phyloP scores from a whole-genome alignment of 108 stramenopile species.

The Fragilaria crotonensis region DNA sequence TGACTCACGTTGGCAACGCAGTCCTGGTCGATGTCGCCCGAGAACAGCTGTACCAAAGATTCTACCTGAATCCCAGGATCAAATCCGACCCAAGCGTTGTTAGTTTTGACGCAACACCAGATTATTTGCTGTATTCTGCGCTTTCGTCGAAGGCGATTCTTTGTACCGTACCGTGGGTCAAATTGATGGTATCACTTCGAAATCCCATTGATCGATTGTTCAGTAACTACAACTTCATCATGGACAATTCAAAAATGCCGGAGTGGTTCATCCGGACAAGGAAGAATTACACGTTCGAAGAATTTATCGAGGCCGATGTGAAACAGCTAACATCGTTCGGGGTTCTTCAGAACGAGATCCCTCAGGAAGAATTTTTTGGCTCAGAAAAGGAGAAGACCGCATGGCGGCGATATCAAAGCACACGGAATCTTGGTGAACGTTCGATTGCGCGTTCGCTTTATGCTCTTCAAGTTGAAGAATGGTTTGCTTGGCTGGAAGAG shows the following conservation, averaged over 20 bases:
- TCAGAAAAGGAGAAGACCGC: conserved; percentile 10
- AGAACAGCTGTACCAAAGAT: not conserved
- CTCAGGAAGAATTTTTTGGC: conserved; percentile 18
- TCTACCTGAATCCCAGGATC: not conserved
- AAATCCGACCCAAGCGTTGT: conserved; percentile 2
- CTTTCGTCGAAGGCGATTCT: conserved; percentile 9
- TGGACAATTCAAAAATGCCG: not conserved
- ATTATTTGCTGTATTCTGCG: conserved; percentile 11
- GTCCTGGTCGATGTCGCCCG: conserved; percentile 5
- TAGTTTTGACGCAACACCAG: conserved; percentile 18
- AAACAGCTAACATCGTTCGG: not conserved
- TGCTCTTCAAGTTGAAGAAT: conserved; percentile 15
- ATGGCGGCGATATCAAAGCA: conserved; percentile 35
- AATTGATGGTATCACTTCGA: conserved; percentile 12
- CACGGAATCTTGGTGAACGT: conserved; percentile 47
- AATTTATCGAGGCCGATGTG: conserved; percentile 14
- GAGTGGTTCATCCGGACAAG: not conserved
- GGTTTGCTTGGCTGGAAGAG: conserved; percentile 14
- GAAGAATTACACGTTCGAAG: conserved; percentile 6
- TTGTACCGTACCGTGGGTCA: conserved; percentile 20
- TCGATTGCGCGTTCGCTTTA: conserved; percentile 16
- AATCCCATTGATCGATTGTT: conserved; percentile 18
- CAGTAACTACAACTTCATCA: conserved; percentile 7
- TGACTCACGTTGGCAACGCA: not conserved
- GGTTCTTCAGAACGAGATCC: conserved; percentile 41